Evolutionary conservation across 1,284 basidiomycete genomes (phyloP).

Genomic region (Cryptococcus hybrid): DNA sequence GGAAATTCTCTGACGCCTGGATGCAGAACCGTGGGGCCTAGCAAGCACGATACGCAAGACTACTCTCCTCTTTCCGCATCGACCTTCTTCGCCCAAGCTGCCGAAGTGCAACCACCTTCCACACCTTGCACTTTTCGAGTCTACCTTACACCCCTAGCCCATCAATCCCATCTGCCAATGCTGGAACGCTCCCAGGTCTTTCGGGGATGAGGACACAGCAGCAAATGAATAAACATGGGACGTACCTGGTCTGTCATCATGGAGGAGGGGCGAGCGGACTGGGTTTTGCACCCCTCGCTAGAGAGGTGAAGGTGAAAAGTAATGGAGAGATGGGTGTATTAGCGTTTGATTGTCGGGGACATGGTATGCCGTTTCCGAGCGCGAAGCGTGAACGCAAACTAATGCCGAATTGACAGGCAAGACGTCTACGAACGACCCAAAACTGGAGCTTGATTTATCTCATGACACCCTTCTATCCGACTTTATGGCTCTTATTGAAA

Average conservation of each 20-base stretch:
- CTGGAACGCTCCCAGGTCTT: background rate
- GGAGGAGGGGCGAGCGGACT: slow-evolving; percentile 89
- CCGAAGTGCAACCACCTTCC: slow-evolving; percentile 65
- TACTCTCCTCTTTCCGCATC: slow-evolving; percentile 71
- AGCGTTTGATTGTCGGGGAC: slow-evolving; percentile 78
- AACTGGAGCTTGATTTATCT: slow-evolving; percentile 65
- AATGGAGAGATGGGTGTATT: slow-evolving; percentile 78
- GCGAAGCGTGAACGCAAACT: background rate
- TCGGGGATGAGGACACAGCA: slow-evolving; percentile 15
- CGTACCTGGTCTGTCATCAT: slow-evolving; percentile 87
- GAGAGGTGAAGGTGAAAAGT: slow-evolving; percentile 63
- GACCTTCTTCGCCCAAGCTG: slow-evolving; percentile 70
- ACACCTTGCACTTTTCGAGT: slow-evolving; percentile 66
- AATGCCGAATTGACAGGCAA: slow-evolving; percentile 56
- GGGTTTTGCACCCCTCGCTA: slow-evolving; percentile 84
- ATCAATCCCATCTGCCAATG: background rate
- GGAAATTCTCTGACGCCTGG: background rate
- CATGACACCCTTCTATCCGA: slow-evolving; percentile 70
- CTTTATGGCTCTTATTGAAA: slow-evolving; percentile 64
- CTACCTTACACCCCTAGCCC: slow-evolving; percentile 63
- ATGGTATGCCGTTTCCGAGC: slow-evolving; percentile 60
- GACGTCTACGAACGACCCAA: slow-evolving; percentile 45
- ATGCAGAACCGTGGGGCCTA: slow-evolving; percentile 42
- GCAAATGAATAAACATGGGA: slow-evolving; percentile 49
- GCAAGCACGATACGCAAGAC: slow-evolving; percentile 28